Evolutionary conservation across 768 basidiomycete species (phyloP).

Genomic region (Cyclocybe cylindracea): DNA sequence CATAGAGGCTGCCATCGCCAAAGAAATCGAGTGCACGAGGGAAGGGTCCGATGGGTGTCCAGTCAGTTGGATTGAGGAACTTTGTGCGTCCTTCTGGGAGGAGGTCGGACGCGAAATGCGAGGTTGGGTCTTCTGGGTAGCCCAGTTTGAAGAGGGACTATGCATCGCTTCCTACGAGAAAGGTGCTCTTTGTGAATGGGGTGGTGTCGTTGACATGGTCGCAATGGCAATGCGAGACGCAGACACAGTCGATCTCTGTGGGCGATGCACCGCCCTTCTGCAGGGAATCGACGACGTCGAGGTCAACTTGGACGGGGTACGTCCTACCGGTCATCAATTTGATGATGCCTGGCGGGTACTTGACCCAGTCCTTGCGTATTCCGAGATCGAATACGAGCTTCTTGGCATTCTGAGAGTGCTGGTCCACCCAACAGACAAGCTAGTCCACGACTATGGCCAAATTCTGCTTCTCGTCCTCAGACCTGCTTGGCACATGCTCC

Average conservation of each 20-base stretch:
- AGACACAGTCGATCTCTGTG: constrained; percentile 42
- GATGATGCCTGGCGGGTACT: constrained; percentile 34
- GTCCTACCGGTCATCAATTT: constrained; percentile 25
- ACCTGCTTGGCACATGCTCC: too few relatives aligned
- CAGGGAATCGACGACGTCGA: constrained; percentile 50
- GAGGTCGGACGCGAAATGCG: constrained; percentile 29
- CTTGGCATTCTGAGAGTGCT: constrained; percentile 40
- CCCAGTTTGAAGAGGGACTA: constrained; percentile 34
- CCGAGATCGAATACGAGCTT: constrained; percentile 60
- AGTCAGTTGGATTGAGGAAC: constrained; percentile 33
- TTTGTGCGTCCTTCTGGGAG: constrained; percentile 36
- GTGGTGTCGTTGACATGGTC: constrained; percentile 52
- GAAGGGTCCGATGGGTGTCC: constrained; percentile 50
- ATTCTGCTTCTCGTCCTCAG: too few relatives aligned
- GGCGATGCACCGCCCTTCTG: constrained; percentile 48
- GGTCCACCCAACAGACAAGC: constrained; percentile 1
- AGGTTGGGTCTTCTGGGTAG: constrained; percentile 43
- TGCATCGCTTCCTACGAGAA: constrained; percentile 43
- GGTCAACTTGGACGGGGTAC: constrained; percentile 26
- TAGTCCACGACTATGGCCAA: too few relatives aligned
- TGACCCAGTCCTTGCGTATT: constrained; percentile 46
- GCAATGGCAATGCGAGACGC: constrained; percentile 56
- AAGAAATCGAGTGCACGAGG: constrained; percentile 53
- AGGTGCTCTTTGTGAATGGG: constrained; percentile 45
- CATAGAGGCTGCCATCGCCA: constrained; percentile 60